A percentile compares a stretch with the other conserved stretches of the same genome.
phyloP scores from a whole-genome alignment of 768 basidiomycete species.

The Multifurca ochricompacta region DNA sequence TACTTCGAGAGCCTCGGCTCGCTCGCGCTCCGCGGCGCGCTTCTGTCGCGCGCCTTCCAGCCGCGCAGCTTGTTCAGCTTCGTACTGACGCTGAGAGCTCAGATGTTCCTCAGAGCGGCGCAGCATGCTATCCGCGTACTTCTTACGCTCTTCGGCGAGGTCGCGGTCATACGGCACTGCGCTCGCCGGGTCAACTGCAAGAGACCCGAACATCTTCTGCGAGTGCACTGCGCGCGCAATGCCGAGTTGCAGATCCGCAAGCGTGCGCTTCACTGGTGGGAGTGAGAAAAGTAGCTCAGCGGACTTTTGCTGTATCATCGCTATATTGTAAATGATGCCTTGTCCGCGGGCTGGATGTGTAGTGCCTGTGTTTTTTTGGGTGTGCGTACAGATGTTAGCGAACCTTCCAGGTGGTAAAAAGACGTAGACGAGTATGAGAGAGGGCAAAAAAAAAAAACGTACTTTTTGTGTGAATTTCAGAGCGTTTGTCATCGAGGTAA shows the following conservation, averaged over 20 bases:
- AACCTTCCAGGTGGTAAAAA: no score
- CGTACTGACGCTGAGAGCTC: constrained; percentile 58
- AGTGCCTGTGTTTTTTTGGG: constrained; percentile 66
- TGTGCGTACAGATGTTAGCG: no score
- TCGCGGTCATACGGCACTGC: constrained; percentile 78
- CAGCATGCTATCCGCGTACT: constrained; percentile 84
- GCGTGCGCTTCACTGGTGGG: constrained; percentile 63
- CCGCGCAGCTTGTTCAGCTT: constrained; percentile 61
- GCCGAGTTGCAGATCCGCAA: constrained; percentile 71
- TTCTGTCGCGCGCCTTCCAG: constrained; percentile 69
- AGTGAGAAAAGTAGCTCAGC: constrained; percentile 82
- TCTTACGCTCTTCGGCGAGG: constrained; percentile 80
- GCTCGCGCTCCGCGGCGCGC: constrained; percentile 72
- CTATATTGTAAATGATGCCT: constrained; percentile 90
- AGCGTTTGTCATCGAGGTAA: constrained; percentile 73
- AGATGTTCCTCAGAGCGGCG: constrained; percentile 77
- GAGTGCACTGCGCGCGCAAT: constrained; percentile 79
- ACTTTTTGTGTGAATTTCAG: constrained; percentile 78
- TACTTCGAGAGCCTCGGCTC: constrained; percentile 60
- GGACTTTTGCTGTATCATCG: constrained; percentile 96
- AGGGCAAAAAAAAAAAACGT: no score
- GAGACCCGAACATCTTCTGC: constrained; percentile 76
- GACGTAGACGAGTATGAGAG: no score
- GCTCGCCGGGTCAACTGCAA: constrained; percentile 64
- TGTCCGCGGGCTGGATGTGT: constrained; percentile 79